Percentiles rank a stretch among this genome's conserved stretches.
Conservation (phyloP, 2,329 filamentous ascomycete species). For the Xylaria sp. region DNA sequence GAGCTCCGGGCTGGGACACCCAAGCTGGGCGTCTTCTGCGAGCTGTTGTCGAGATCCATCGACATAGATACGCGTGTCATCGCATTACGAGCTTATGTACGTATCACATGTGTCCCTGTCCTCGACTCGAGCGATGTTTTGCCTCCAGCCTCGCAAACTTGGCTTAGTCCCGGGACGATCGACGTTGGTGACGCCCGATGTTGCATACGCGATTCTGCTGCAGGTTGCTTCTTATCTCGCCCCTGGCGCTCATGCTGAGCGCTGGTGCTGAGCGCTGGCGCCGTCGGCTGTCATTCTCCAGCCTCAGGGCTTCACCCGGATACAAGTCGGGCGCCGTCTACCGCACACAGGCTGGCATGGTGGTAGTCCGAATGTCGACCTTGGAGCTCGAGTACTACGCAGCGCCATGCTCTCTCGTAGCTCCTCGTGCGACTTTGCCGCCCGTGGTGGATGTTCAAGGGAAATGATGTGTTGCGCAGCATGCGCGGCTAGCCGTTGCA, state of each 20-base stretch:
- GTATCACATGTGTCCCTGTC: constrained; percentile 17
- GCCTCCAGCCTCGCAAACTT: constrained; percentile 16
- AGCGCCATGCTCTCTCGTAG: constrained; percentile 23
- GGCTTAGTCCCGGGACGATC: constrained; percentile 8
- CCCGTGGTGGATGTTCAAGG: constrained; percentile 26
- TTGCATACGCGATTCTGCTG: constrained; percentile 13
- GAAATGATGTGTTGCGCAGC: constrained; percentile 32
- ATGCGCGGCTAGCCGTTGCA: constrained; percentile 28
- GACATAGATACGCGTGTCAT: constrained; percentile 23
- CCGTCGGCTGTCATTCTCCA: constrained; percentile 12
- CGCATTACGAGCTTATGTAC: constrained; percentile 24
- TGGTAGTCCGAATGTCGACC: constrained; percentile 21
- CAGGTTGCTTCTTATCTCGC: constrained; percentile 10
- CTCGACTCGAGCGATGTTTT: constrained; percentile 7
- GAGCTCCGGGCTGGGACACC: constrained; percentile 25
- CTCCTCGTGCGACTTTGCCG: constrained; percentile 29
- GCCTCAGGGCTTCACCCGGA: constrained; percentile 30
- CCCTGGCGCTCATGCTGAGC: constrained; percentile 11
- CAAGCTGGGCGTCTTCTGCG: constrained; percentile 21
- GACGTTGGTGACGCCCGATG: constrained; percentile 11
- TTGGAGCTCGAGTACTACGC: constrained; percentile 30
- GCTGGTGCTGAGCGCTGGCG: constrained; percentile 8
- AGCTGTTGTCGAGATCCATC: constrained; percentile 29
- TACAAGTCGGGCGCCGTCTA: constrained; percentile 31
- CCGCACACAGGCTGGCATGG: constrained; percentile 23